Conservation (phyloP, 345 rosid species). For the Limnanthes douglasii region DNA sequence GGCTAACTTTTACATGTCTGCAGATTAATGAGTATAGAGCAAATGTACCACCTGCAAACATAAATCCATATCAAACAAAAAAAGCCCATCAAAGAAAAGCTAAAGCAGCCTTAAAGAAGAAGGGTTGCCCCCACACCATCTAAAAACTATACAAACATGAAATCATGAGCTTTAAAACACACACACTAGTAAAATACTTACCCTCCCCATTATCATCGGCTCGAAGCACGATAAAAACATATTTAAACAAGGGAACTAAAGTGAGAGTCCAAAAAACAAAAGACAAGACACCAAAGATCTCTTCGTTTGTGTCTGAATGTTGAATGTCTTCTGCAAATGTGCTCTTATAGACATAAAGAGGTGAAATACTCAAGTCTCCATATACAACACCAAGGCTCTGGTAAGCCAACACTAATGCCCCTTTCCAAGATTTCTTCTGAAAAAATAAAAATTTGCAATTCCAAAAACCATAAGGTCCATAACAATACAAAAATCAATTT, state of each 20-base stretch:
- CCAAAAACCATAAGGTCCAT: background rate
- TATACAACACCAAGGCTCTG: constrained; percentile 99
- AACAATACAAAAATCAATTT: background rate
- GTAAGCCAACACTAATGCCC: constrained; percentile 65
- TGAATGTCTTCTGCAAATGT: constrained; percentile 95
- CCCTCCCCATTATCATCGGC: constrained; percentile 99
- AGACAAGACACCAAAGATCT: constrained; percentile 87
- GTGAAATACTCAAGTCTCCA: constrained; percentile 92
- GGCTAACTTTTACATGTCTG: constrained; percentile 90
- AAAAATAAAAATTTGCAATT: background rate
- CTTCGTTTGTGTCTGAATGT: constrained; percentile 89
- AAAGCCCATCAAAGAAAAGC: no score
- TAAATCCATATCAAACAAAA: constrained; percentile 5
- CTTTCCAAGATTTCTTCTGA: constrained; percentile 89
- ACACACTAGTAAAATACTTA: constrained; percentile 10
- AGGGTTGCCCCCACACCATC: background rate
- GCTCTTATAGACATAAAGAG: constrained; percentile 87
- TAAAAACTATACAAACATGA: background rate
- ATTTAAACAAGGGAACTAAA: constrained; percentile 78
- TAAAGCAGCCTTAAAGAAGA: no score
- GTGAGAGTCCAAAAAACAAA: constrained; percentile 99
- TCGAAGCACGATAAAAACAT: constrained; percentile 86
- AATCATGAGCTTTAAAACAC: background rate
- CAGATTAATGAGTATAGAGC: constrained; percentile 87
- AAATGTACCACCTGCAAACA: constrained; percentile 82